Percentiles rank a stretch among this genome's conserved stretches.
These are phyloP conservation scores for Coccinonectria pachysandricola DNA, from an alignment of 2,329 filamentous ascomycete species.

Conservation along the genomic window DNA sequence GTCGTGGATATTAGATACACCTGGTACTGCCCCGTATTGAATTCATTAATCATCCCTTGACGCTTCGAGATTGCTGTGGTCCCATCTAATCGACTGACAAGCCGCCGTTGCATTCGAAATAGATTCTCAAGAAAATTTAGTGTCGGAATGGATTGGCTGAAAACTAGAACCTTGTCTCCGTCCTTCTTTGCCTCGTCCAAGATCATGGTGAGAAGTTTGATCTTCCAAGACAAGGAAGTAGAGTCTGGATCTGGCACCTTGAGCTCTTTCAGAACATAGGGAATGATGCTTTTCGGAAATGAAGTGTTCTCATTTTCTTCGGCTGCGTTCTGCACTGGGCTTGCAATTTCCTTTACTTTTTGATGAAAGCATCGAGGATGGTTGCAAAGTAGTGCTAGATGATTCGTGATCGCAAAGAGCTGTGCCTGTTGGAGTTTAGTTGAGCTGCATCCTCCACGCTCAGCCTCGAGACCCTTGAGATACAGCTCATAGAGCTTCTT, in stretches of 20 bases:
- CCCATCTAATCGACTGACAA: constrained; percentile 57
- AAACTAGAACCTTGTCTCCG: constrained; percentile 70
- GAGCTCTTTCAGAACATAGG: constrained; percentile 26
- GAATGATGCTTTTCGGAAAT: constrained; percentile 19
- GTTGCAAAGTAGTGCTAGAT: constrained; percentile 39
- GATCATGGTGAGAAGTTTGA: constrained; percentile 56
- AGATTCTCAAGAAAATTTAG: constrained; percentile 58
- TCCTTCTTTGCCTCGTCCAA: constrained; percentile 50
- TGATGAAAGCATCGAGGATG: constrained; percentile 40
- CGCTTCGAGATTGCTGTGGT: constrained; percentile 43
- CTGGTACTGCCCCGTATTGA: constrained; percentile 48
- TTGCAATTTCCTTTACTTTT: constrained; percentile 17
- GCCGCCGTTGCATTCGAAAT: constrained; percentile 38
- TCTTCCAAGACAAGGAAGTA: constrained; percentile 54
- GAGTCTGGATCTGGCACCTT: constrained; percentile 31
- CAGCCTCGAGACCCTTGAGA: constrained; percentile 18
- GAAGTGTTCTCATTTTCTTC: constrained; percentile 5
- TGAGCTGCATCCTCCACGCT: constrained; percentile 1
- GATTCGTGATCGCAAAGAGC: constrained; percentile 27
- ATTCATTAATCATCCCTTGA: constrained; percentile 53
- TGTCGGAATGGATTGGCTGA: constrained; percentile 62
- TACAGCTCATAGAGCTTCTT: constrained; percentile 46
- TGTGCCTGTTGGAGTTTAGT: constrained; percentile 4
- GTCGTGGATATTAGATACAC: constrained; percentile 75
- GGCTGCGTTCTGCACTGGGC: neutral